Percentiles rank a stretch among this genome's conserved stretches.
Conservation (phyloP, 805 yeast species). For the Suhomyces prunicola region DNA sequence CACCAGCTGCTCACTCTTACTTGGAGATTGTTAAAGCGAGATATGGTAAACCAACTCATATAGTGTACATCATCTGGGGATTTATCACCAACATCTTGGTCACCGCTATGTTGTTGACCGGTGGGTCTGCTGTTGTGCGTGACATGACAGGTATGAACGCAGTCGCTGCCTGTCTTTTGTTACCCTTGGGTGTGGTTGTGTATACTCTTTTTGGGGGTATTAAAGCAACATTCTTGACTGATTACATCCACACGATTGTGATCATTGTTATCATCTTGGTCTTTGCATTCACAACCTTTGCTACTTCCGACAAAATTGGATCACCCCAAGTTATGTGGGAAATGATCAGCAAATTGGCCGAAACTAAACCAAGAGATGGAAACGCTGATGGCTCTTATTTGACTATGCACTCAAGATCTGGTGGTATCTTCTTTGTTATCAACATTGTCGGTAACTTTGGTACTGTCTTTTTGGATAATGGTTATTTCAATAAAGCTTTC, state of each 20-base stretch:
- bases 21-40: slow-evolving; percentile 79
- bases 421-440: slow-evolving; percentile 87
- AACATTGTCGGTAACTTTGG: slow-evolving; percentile 87
- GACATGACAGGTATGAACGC: slow-evolving; percentile 81
- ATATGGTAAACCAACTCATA: slow-evolving; percentile 75
- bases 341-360: slow-evolving; percentile 57
- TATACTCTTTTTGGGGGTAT: slow-evolving; percentile 45
- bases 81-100: slow-evolving; percentile 85
- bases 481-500: slow-evolving; percentile 87
- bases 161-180: slow-evolving; percentile 75
- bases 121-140: slow-evolving; percentile 80
- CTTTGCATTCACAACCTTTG: slow-evolving; percentile 79
- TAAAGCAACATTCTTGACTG: slow-evolving; percentile 45
- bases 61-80: slow-evolving; percentile 71
- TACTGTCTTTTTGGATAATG: slow-evolving; percentile 81
- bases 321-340: slow-evolving; percentile 84
- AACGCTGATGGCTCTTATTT: slow-evolving; percentile 84
- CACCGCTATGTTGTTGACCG: slow-evolving; percentile 87
- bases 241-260: slow-evolving; percentile 47
- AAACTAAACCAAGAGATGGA: slow-evolving; percentile 64
- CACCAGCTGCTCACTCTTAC: slow-evolving; percentile 91
- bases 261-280: slow-evolving; percentile 72
- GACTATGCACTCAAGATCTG: slow-evolving; percentile 81
- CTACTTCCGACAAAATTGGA: slow-evolving; percentile 67
- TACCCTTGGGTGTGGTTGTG: slow-evolving; percentile 71